Conservation (phyloP, 352 stramenopile species). For the Pythium rishiriense region DNA sequence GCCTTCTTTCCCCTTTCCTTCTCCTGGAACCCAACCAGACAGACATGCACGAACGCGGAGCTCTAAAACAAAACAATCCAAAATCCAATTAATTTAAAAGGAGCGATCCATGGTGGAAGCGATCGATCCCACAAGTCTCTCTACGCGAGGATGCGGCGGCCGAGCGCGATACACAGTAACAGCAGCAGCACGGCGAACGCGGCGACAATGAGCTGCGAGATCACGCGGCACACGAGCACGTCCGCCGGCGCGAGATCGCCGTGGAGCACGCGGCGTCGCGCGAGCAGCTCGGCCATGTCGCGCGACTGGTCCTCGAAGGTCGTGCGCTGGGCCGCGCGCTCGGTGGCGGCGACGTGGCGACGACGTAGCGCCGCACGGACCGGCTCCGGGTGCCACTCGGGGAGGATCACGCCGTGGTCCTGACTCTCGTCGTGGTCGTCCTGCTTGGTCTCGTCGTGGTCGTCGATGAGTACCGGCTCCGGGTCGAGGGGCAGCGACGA, state of each 20-base stretch:
- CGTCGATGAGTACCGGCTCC: conserved; percentile 22
- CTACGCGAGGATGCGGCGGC: conserved; percentile 30
- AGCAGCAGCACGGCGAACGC: conserved; percentile 41
- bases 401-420: conserved; percentile 39
- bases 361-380: conserved; percentile 53
- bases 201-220: conserved; percentile 49
- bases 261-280: conserved; percentile 40
- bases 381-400: conserved; percentile 58
- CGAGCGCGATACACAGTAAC: conserved; percentile 33
- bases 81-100: background rate
- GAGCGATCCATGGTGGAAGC: too few relatives aligned
- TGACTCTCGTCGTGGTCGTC: conserved; percentile 35
- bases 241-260: conserved; percentile 43
- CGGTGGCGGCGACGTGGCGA: conserved; percentile 43
- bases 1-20: too few relatives aligned
- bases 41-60: too few relatives aligned
- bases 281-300: conserved; percentile 53
- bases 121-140: too few relatives aligned
- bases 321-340: conserved; percentile 33
- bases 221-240: conserved; percentile 43
- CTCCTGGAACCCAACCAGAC: too few relatives aligned
- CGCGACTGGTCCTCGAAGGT: conserved; percentile 42
- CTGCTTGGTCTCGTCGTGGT: conserved; percentile 34
- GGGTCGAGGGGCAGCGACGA: conserved; percentile 21
- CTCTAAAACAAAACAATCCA: background rate